These are phyloP conservation scores for Candida yuanshanica DNA, from an alignment of 805 yeast species.

Conservation along the genomic window DNA sequence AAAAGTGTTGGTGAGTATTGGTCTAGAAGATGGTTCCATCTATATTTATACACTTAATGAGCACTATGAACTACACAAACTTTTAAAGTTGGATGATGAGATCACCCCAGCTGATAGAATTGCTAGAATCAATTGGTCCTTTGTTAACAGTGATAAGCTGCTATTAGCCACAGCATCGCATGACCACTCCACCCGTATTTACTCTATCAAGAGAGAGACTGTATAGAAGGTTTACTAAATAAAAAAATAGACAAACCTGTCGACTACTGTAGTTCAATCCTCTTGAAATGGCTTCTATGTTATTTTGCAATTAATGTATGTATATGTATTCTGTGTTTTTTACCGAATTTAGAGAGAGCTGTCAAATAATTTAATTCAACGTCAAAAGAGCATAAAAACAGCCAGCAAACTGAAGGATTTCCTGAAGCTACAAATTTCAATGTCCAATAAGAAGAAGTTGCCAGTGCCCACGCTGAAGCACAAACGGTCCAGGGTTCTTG, in stretches of 20 bases:
- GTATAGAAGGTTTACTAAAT: neutral
- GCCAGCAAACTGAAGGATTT: neutral
- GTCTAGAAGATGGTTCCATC: conserved; percentile 66
- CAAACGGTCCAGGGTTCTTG: neutral
- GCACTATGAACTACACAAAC: conserved; percentile 22
- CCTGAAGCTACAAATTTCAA: neutral
- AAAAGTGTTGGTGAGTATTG: conserved; percentile 47
- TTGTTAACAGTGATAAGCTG: conserved; percentile 19
- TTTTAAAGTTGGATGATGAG: conserved; percentile 30
- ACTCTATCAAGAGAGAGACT: conserved; percentile 19
- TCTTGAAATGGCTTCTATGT: too few species aligned
- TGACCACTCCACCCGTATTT: conserved; percentile 51
- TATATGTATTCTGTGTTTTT: neutral
- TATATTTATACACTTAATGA: conserved; percentile 34
- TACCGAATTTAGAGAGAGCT: too few species aligned
- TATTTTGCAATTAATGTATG: too few species aligned
- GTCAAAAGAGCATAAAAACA: neutral
- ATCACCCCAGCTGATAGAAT: conserved; percentile 60
- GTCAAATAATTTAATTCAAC: neutral
- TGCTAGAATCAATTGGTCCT: conserved; percentile 55
- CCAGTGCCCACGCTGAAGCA: neutral
- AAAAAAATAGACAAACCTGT: neutral
- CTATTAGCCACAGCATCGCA: conserved; percentile 57
- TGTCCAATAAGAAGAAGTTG: neutral
- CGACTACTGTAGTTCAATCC: too few species aligned